A percentile compares a stretch with the other conserved stretches of the same genome.
phyloP scores from a whole-genome alignment of 2,329 filamentous ascomycete genomes.

The Myriangium duriaei region DNA sequence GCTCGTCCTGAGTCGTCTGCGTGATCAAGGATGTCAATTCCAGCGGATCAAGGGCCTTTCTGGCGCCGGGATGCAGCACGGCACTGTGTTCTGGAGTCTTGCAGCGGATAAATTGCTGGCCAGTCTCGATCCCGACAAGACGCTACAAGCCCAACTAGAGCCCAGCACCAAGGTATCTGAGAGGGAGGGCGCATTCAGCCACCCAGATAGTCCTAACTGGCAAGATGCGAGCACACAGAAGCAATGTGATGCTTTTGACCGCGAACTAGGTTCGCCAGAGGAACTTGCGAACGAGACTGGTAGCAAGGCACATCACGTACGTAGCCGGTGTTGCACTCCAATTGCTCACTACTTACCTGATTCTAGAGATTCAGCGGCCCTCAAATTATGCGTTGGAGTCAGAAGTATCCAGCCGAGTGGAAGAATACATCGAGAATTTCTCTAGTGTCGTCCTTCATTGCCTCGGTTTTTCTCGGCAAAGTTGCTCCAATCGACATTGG shows the following conservation, averaged over 20 bases:
- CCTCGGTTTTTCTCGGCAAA: constrained; percentile 73
- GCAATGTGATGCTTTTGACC: constrained; percentile 84
- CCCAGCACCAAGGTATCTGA: constrained; percentile 25
- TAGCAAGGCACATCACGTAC: constrained; percentile 85
- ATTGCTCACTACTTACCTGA: constrained; percentile 6
- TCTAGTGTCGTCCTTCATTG: constrained; percentile 88
- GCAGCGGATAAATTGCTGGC: constrained; percentile 54
- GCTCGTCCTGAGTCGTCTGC: constrained; percentile 63
- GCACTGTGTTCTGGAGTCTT: constrained; percentile 83
- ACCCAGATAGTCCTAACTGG: constrained; percentile 90
- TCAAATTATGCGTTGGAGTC: constrained; percentile 81
- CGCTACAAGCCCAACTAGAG: constrained; percentile 59
- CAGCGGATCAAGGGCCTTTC: constrained; percentile 66
- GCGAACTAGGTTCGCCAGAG: constrained; percentile 50
- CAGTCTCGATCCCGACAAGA: constrained; percentile 45
- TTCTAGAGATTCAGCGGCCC: constrained; percentile 84
- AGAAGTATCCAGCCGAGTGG: constrained; percentile 71
- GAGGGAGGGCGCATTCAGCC: constrained; percentile 54
- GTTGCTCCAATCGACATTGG: constrained; percentile 86
- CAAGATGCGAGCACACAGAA: constrained; percentile 90
- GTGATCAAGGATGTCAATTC: constrained; percentile 59
- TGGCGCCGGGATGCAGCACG: constrained; percentile 93
- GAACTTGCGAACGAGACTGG: constrained; percentile 69
- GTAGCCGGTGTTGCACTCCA: constrained; percentile 18
- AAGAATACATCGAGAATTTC: constrained; percentile 71